These are phyloP conservation scores for Malbranchea zuffiana DNA, from an alignment of 2,329 filamentous ascomycete genomes.

Conservation along the genomic window DNA sequence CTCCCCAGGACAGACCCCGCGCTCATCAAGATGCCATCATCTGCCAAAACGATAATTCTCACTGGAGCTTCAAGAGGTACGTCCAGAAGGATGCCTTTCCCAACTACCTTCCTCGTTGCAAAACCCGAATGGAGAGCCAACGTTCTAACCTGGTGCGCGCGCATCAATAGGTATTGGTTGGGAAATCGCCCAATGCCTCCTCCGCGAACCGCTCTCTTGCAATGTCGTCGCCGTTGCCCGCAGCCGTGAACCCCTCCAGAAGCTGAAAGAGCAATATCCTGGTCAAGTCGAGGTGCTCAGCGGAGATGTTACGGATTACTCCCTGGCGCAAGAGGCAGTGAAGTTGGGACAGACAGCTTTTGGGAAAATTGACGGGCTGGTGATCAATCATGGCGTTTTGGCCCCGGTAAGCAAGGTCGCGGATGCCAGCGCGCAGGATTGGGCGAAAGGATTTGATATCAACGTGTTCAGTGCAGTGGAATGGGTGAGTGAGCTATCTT, in stretches of 20 bases:
- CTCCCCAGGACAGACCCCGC: no score
- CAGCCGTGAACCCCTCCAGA: conserved; percentile 42
- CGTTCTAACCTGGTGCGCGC: conserved; percentile 4
- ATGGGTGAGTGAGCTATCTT: conserved; percentile 52
- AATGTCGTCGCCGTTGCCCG: conserved; percentile 51
- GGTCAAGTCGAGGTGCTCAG: conserved; percentile 46
- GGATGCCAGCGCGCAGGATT: conserved; percentile 58
- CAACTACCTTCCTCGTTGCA: neutral
- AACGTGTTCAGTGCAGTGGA: conserved; percentile 79
- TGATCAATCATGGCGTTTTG: conserved; percentile 79
- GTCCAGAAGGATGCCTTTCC: conserved; percentile 6
- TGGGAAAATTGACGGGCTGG: conserved; percentile 61
- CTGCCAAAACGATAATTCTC: conserved; percentile 55
- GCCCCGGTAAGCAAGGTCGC: conserved; percentile 62
- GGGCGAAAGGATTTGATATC: conserved; percentile 64
- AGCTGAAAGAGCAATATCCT: conserved; percentile 44
- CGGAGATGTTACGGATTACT: conserved; percentile 47
- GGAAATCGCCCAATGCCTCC: conserved; percentile 49
- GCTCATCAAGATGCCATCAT: no score
- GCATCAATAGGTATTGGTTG: conserved; percentile 46
- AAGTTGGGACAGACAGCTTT: conserved; percentile 56
- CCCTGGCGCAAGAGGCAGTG: conserved; percentile 50
- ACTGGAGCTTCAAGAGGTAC: conserved; percentile 55
- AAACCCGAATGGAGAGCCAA: neutral
- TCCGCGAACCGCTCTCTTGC: conserved; percentile 39